A percentile compares a stretch with the other conserved stretches of the same genome.
phyloP scores from a whole-genome alignment of 495 filamentous ascomycete species.

The Stereocaulon alpinum region DNA sequence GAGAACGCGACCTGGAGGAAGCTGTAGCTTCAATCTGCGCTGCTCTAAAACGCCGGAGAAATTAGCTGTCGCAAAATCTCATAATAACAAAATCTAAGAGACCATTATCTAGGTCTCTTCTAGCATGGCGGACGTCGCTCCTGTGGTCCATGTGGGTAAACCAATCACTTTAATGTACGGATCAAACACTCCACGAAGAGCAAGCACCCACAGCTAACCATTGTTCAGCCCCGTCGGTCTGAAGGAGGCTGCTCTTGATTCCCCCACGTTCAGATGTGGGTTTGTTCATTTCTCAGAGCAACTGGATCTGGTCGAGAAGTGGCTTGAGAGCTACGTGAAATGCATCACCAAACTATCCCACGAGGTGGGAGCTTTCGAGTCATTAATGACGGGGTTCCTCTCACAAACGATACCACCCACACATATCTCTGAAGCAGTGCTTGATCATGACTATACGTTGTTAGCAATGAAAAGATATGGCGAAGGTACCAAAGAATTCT shows the following conservation, averaged over 20 bases:
- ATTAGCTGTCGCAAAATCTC: not conserved
- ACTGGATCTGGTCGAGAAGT: slow-evolving; percentile 81
- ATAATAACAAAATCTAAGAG: not conserved
- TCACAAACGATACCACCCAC: slow-evolving; percentile 58
- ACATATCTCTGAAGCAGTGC: slow-evolving; percentile 61
- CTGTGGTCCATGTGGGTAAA: slow-evolving; percentile 34
- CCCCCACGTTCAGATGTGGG: slow-evolving; percentile 85
- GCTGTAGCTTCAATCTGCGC: too few relatives aligned
- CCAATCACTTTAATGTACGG: slow-evolving; percentile 48
- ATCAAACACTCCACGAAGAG: not conserved
- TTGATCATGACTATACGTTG: slow-evolving; percentile 93
- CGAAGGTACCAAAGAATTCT: slow-evolving; percentile 77
- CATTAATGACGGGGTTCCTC: slow-evolving; percentile 62
- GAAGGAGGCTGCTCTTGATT: slow-evolving; percentile 92
- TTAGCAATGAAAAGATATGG: slow-evolving; percentile 74
- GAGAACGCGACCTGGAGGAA: not conserved
- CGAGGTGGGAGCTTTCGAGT: slow-evolving; percentile 62
- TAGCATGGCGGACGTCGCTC: slow-evolving; percentile 1
- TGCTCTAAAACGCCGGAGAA: not conserved
- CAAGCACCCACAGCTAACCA: not conserved
- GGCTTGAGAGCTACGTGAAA: slow-evolving; percentile 80
- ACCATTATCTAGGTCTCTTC: not conserved
- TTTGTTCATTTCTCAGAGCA: slow-evolving; percentile 85
- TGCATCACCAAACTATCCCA: slow-evolving; percentile 65
- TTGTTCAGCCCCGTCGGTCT: slow-evolving; percentile 64